Evolutionary conservation across 2,329 filamentous ascomycete species (phyloP).

Genomic region (Shiraia sp.): DNA sequence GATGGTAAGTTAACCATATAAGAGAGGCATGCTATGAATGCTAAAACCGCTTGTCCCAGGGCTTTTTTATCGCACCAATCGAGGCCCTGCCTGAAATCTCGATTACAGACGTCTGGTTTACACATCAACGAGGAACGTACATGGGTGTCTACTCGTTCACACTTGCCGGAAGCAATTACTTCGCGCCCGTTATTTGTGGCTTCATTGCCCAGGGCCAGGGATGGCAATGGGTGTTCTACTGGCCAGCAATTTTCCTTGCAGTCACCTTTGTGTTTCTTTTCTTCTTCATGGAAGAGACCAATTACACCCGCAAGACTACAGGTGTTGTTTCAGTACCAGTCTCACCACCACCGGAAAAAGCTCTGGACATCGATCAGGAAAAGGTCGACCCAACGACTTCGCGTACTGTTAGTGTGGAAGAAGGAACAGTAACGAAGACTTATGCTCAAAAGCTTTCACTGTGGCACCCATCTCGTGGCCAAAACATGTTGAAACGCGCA

Average conservation of each 20-base stretch:
- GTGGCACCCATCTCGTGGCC: slow-evolving; percentile 23
- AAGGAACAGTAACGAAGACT: slow-evolving; percentile 13
- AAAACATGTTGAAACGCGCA: slow-evolving; percentile 22
- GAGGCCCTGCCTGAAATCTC: slow-evolving; percentile 55
- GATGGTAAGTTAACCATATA: slow-evolving; percentile 15
- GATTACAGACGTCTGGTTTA: slow-evolving; percentile 48
- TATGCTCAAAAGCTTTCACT: slow-evolving; percentile 24
- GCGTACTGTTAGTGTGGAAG: slow-evolving; percentile 16
- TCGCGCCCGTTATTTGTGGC: slow-evolving; percentile 42
- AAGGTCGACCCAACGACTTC: slow-evolving; percentile 28
- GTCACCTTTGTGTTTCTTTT: slow-evolving; percentile 57
- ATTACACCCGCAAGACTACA: slow-evolving; percentile 49
- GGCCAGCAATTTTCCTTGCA: slow-evolving; percentile 58
- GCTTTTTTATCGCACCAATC: slow-evolving; percentile 54
- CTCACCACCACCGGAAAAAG: slow-evolving; percentile 9
- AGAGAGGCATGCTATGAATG: too few relatives aligned
- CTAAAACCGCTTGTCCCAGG: slow-evolving; percentile 12
- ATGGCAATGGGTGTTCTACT: slow-evolving; percentile 49
- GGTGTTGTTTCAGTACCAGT: slow-evolving; percentile 9
- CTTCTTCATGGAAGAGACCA: slow-evolving; percentile 65
- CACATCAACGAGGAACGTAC: slow-evolving; percentile 38
- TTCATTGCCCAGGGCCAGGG: slow-evolving; percentile 43
- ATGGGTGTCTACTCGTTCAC: slow-evolving; percentile 40
- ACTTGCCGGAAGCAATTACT: slow-evolving; percentile 41
- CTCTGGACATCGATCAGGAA: slow-evolving; percentile 12